These are phyloP conservation scores for Pneumocystis jirovecii DNA, from an alignment of 1,139 yeast genomes.

Conservation along the genomic window DNA sequence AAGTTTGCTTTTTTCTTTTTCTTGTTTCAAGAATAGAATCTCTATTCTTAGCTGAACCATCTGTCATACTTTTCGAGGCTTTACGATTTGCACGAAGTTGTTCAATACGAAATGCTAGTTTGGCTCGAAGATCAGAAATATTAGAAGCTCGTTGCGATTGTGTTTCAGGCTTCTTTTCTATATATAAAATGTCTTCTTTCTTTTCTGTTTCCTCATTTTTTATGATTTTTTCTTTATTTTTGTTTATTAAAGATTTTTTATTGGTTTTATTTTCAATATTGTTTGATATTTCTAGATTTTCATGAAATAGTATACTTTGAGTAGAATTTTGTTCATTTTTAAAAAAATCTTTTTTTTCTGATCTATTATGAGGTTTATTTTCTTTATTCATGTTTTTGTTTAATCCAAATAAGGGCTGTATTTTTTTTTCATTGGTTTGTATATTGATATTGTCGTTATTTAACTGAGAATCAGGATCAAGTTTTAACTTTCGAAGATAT, in stretches of 20 bases:
- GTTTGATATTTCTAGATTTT: neutral
- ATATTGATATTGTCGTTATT: slow-evolving; percentile 50
- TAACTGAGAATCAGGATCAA: slow-evolving; percentile 52
- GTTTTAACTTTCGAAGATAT: slow-evolving; percentile 50
- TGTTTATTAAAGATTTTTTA: neutral
- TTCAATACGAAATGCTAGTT: slow-evolving; percentile 58
- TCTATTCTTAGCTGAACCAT: slow-evolving; percentile 60
- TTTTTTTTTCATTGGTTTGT: slow-evolving; percentile 36
- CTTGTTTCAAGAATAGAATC: slow-evolving; percentile 31
- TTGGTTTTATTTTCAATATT: neutral
- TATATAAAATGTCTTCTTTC: neutral
- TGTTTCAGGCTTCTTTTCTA: neutral
- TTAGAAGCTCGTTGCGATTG: slow-evolving; percentile 11
- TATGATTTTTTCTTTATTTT: no score
- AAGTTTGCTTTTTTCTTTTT: slow-evolving; percentile 3
- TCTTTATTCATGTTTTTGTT: neutral
- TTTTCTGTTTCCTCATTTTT: neutral
- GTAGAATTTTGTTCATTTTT: neutral
- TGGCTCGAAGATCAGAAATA: slow-evolving; percentile 49
- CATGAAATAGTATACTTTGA: neutral
- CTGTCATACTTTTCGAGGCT: slow-evolving; percentile 72
- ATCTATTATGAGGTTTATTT: neutral
- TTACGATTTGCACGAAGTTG: slow-evolving; percentile 64
- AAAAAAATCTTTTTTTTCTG: neutral
- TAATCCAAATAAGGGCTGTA: neutral